phyloP scores from a whole-genome alignment of 2,329 filamentous ascomycete genomes.

The Colletotrichum chrysophilum region DNA sequence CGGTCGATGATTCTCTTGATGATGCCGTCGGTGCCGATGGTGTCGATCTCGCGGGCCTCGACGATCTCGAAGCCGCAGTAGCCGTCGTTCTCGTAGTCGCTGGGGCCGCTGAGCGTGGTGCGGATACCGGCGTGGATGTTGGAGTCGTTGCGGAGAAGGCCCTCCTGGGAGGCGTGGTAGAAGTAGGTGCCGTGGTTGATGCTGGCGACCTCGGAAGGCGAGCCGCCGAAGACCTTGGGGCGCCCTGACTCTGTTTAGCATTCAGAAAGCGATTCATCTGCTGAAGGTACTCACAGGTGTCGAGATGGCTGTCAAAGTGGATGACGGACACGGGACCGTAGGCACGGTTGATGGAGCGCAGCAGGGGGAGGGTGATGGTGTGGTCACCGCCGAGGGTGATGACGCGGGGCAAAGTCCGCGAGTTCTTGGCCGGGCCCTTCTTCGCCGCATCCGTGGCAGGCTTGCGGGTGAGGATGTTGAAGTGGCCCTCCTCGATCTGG shows the following conservation, averaged over 20 bases:
- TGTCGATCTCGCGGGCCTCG: conserved; percentile 67
- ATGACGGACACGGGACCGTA: conserved; percentile 67
- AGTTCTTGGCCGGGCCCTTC: conserved; percentile 71
- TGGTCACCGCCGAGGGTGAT: conserved; percentile 77
- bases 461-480: conserved; percentile 72
- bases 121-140: conserved; percentile 90
- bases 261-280: conserved; percentile 13
- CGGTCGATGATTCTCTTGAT: conserved; percentile 78
- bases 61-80: conserved; percentile 86
- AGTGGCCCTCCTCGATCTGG: conserved; percentile 87
- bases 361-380: conserved; percentile 65
- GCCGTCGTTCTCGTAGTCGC: conserved; percentile 84
- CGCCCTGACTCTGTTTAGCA: conserved; percentile 63
- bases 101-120: conserved; percentile 78
- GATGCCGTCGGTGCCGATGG: conserved; percentile 68
- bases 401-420: conserved; percentile 78
- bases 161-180: conserved; percentile 80
- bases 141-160: conserved; percentile 78
- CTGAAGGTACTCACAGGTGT: conserved; percentile 60
- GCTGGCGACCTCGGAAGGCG: conserved; percentile 74
- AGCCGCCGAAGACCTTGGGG: conserved; percentile 86
- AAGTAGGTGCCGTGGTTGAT: conserved; percentile 93
- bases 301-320: conserved; percentile 68
- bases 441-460: conserved; percentile 73
- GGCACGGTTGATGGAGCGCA: conserved; percentile 64